phyloP scores from a whole-genome alignment of 805 yeast species.

The Candida rishiriensis region DNA sequence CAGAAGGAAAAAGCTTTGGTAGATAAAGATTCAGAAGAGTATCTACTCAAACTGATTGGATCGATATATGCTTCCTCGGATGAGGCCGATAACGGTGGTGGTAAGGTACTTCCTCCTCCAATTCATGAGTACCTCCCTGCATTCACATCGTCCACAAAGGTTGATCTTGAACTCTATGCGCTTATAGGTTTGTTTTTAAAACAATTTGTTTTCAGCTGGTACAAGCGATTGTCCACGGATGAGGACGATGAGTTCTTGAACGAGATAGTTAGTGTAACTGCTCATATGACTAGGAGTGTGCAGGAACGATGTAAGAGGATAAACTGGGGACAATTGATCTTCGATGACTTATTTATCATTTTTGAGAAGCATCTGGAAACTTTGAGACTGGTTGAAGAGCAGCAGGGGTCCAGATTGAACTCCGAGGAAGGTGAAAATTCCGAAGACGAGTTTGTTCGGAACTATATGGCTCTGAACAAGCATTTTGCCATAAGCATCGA shows the following conservation, averaged over 20 bases:
- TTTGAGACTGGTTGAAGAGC: conserved; percentile 4
- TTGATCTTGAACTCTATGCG: conserved; percentile 44
- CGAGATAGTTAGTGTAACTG: conserved; percentile 36
- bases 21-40: conserved; percentile 22
- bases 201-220: conserved; percentile 46
- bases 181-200: conserved; percentile 41
- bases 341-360: conserved; percentile 42
- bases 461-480: conserved; percentile 13
- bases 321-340: conserved; percentile 32
- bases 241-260: conserved; percentile 37
- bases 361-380: conserved; percentile 27
- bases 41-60: conserved; percentile 16
- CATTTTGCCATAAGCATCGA: conserved; percentile 20
- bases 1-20: neutral
- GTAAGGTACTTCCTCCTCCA: too few relatives aligned
- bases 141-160: conserved; percentile 33
- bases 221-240: conserved; percentile 31
- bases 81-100: neutral
- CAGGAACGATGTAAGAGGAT: conserved; percentile 31
- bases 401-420: conserved; percentile 15
- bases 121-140: conserved; percentile 31
- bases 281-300: conserved; percentile 36
- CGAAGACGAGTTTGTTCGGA: conserved; percentile 10
- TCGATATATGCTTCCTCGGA: conserved; percentile 10
- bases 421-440: neutral